A percentile compares a stretch with the other conserved stretches of the same genome.
Evolutionary conservation across 176 grass and related monocot species (phyloP).

Genomic region (Oryza glumipatula): DNA sequence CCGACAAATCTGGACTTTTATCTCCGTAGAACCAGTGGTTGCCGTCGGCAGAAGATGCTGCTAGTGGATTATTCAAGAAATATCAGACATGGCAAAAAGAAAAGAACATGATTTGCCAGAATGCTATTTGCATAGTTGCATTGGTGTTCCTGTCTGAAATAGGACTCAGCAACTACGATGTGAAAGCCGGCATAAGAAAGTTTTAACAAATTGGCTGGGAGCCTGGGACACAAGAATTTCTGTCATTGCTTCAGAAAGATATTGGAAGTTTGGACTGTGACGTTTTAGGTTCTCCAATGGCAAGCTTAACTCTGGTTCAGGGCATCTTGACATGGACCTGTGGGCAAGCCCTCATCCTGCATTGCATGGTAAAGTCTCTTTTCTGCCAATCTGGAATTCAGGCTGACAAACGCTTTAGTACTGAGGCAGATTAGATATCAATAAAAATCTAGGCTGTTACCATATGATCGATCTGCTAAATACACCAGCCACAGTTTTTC

Average conservation of each 20-base stretch:
- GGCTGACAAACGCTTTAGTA: not conserved
- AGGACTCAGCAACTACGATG: not conserved
- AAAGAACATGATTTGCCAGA: not conserved
- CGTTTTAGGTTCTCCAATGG: constrained; percentile 37
- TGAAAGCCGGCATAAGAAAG: not conserved
- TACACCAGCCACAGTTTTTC: not conserved
- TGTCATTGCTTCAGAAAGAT: not conserved
- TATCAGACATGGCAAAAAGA: not conserved
- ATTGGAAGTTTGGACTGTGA: constrained; percentile 16
- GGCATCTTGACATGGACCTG: constrained; percentile 42
- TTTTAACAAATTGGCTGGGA: not conserved
- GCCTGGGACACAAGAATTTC: not conserved
- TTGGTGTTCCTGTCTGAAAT: not conserved
- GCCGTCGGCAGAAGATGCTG: constrained; percentile 7
- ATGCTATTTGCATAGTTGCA: not conserved
- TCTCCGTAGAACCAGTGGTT: not conserved
- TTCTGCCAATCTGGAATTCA: constrained; percentile 9
- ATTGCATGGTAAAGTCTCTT: constrained; percentile 9
- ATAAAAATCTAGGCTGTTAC: not conserved
- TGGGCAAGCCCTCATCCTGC: constrained; percentile 32
- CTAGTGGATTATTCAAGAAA: constrained; percentile 10
- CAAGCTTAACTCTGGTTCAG: not conserved
- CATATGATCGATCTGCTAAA: constrained; percentile 24
- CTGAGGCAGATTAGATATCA: not conserved
- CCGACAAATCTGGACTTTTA: constrained; percentile 10